A percentile compares a stretch with the other conserved stretches of the same genome.
Evolutionary conservation across 78 protist species (phyloP).

Genomic region (Dictyostelium purpureum): DNA sequence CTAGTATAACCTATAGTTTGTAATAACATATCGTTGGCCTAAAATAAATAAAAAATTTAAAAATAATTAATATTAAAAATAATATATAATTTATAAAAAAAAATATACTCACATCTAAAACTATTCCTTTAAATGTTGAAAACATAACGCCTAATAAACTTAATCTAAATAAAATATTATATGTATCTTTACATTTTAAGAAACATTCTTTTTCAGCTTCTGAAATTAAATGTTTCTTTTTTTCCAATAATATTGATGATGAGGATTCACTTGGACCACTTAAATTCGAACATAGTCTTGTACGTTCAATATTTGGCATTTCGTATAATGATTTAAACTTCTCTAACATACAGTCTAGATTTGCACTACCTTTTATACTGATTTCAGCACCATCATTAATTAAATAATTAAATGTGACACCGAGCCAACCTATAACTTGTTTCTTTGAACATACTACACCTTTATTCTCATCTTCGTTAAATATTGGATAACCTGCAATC

Average conservation of each 20-base stretch:
- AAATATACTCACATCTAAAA: slow-evolving; percentile 43
- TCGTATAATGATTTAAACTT: slow-evolving; percentile 18
- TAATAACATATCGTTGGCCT: slow-evolving; percentile 70
- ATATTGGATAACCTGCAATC: slow-evolving; percentile 13
- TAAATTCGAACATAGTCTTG: too few relatives aligned
- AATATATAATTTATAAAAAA: neutral
- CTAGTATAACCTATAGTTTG: slow-evolving; percentile 57
- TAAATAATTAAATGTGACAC: neutral
- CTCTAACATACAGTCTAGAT: slow-evolving; percentile 13
- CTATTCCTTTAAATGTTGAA: slow-evolving; percentile 51
- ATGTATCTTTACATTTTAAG: slow-evolving; percentile 30
- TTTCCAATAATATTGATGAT: neutral
- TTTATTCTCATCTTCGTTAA: neutral
- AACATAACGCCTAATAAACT: slow-evolving; percentile 59
- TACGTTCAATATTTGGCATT: neutral
- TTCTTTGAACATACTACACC: neutral
- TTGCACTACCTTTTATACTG: neutral
- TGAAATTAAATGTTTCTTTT: slow-evolving; percentile 13
- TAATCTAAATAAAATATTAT: slow-evolving; percentile 54
- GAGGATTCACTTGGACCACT: neutral
- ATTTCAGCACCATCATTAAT: slow-evolving; percentile 54
- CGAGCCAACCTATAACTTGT: slow-evolving; percentile 35
- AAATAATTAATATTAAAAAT: neutral
- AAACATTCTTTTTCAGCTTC: slow-evolving; percentile 31
- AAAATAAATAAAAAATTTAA: neutral